Base-by-base conservation (phyloP, 2,329 filamentous ascomycete species). In the Fusarium agapanthi region DNA sequence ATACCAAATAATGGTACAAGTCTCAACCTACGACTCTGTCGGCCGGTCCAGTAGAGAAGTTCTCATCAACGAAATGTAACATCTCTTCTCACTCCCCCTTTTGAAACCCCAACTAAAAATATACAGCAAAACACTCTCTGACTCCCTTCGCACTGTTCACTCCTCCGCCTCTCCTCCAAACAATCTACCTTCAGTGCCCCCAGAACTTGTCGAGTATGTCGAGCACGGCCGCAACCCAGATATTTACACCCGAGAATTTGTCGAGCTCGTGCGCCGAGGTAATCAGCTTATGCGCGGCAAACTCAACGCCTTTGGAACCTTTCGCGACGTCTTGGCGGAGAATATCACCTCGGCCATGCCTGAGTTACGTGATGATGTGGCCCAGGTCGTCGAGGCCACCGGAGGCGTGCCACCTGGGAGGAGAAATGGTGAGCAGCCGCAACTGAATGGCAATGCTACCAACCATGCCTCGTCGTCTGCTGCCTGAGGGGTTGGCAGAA, bases 201-300 rank as follows among this genome's bases (percentile, higher is more conserved):
- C 87, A 57, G 90, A 92, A 76, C 86, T 92, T 18, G 85, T 92
- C 67, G 85, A 89, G 77, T 93, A 93, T 82, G 90, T 93, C 76
- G 90, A 93, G 80, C 88, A 89, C 78, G 90, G 91, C 48, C 89
- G 91, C 56, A 93, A 93, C 83, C 91, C 91, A 6, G 91, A 93
- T 81, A 92, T 93, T 75, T 93, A 93, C 84, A 93, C 91, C 61
- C 86, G 91, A 77, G 91, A 93, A 83, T 92, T 93, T 76, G 90
- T 92, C 77, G 91, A 93, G 87, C 85, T 91, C 58, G 90, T 91
- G 30, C 84, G 90, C 61, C 85, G 90, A 51, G 85, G 87, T 44
- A 93, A 93, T 83, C 91, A 92, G 85, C 83, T 91, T 69, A 86
- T 91, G 83, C 86, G 87, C 75, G 91, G 91, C 61, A 92, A 92